Evolutionary conservation across 257 asterid species (phyloP).

Genomic region (Nicotiana sylvestris): DNA sequence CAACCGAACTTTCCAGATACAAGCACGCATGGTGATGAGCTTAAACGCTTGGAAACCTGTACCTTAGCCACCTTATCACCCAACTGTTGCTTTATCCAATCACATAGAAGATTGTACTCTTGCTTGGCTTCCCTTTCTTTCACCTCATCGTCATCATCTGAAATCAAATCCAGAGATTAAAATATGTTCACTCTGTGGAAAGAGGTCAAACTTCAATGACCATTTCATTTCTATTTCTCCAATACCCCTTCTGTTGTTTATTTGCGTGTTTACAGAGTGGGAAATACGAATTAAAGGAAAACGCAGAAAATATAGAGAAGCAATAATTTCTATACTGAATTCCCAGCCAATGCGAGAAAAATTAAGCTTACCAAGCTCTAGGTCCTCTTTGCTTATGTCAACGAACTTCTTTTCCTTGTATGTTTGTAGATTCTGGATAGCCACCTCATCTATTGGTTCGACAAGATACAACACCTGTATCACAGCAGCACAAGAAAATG

Average conservation of each 20-base stretch:
- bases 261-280: neutral
- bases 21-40: conserved; percentile 98
- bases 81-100: conserved; percentile 93
- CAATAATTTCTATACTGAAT: neutral
- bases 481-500: conserved; percentile 8
- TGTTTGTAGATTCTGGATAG: conserved; percentile 89
- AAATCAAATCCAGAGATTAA: neutral
- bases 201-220: neutral
- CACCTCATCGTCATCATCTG: conserved; percentile 93
- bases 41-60: conserved; percentile 81
- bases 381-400: conserved; percentile 98
- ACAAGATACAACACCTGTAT: conserved; percentile 76
- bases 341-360: neutral
- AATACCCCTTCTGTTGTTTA: neutral
- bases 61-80: conserved; percentile 98
- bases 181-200: neutral
- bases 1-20: conserved; percentile 99
- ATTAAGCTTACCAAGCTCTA: conserved; percentile 72
- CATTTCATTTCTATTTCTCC: neutral
- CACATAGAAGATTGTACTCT: conserved; percentile 82
- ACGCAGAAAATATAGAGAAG: neutral
- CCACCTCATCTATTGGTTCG: conserved; percentile 96
- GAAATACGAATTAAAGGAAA: neutral
- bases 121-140: conserved; percentile 75
- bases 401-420: conserved; percentile 95